These are phyloP conservation scores for Saccharomycopsis sp. DNA, from an alignment of 805 yeast species.

Conservation along the genomic window DNA sequence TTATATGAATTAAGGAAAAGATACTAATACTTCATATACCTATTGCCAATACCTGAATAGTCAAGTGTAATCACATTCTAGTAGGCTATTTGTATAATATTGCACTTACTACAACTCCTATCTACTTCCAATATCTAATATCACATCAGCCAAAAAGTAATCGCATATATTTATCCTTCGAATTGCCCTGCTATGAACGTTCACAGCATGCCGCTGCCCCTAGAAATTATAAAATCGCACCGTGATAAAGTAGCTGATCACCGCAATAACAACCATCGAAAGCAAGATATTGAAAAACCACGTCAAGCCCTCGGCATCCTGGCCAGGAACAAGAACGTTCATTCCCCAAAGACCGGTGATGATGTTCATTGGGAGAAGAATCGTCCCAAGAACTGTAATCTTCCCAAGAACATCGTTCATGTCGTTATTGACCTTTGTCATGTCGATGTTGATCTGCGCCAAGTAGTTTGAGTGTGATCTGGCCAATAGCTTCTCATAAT, in stretches of 20 bases:
- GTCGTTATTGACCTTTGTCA: conserved; percentile 95
- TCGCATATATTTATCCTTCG: no score
- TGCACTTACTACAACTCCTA: no score
- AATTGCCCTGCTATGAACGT: no score
- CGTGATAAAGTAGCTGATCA: conserved; percentile 32
- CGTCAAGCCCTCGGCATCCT: conserved; percentile 47
- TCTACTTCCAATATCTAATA: no score
- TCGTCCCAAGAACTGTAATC: conserved; percentile 88
- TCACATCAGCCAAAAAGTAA: no score
- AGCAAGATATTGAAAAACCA: conserved; percentile 58
- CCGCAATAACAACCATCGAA: conserved; percentile 42
- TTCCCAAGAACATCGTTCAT: conserved; percentile 95
- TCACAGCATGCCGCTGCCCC: no score
- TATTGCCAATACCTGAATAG: no score
- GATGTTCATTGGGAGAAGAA: conserved; percentile 89
- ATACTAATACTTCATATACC: no score
- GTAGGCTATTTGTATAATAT: no score
- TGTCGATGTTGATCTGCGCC: conserved; percentile 95
- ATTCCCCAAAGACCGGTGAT: conserved; percentile 98
- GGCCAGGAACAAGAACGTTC: conserved; percentile 97
- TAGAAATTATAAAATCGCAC: conserved; percentile 18
- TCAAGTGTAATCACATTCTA: no score
- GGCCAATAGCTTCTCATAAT: conserved; percentile 88
- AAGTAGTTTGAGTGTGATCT: conserved; percentile 93
- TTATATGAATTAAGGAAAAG: no score